Conservation (phyloP, 306 rosid species). For the Castanea crenata region DNA sequence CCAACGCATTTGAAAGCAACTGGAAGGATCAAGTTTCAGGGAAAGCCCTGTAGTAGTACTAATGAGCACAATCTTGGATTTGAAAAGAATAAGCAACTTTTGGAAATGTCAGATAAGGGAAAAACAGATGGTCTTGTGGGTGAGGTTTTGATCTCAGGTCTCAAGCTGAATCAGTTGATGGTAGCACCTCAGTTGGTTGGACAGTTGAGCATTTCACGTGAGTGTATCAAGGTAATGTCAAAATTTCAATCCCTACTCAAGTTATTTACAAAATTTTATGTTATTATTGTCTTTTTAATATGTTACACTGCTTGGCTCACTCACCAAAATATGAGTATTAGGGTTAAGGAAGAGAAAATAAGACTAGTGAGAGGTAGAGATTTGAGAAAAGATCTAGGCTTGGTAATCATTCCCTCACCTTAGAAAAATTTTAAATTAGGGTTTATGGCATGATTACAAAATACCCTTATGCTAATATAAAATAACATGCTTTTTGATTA, state of each 20-base stretch:
- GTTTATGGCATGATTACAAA: too few relatives aligned
- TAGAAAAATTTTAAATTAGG: too few relatives aligned
- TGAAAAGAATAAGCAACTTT: conserved; percentile 36
- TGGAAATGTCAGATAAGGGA: conserved; percentile 37
- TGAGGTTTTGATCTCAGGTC: conserved; percentile 73
- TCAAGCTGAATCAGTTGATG: conserved; percentile 87
- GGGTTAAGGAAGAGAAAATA: too few relatives aligned
- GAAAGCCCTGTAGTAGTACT: conserved; percentile 45
- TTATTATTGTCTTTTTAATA: neutral
- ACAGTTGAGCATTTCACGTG: conserved; percentile 56
- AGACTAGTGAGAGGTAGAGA: too few relatives aligned
- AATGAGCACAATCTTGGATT: conserved; percentile 41
- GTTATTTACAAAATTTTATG: neutral
- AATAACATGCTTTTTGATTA: too few relatives aligned
- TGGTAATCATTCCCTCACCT: too few relatives aligned
- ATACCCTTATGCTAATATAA: too few relatives aligned
- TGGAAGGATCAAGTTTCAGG: conserved; percentile 85
- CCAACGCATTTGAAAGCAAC: conserved; percentile 81
- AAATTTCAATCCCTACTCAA: neutral
- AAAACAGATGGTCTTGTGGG: conserved; percentile 59
- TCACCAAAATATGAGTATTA: neutral
- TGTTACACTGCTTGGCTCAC: neutral
- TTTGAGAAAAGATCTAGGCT: too few relatives aligned
- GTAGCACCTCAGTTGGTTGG: conserved; percentile 89
- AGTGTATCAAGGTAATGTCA: conserved; percentile 64